Conservation (phyloP, 1,284 basidiomycete genomes). For the Cerrena zonata region DNA sequence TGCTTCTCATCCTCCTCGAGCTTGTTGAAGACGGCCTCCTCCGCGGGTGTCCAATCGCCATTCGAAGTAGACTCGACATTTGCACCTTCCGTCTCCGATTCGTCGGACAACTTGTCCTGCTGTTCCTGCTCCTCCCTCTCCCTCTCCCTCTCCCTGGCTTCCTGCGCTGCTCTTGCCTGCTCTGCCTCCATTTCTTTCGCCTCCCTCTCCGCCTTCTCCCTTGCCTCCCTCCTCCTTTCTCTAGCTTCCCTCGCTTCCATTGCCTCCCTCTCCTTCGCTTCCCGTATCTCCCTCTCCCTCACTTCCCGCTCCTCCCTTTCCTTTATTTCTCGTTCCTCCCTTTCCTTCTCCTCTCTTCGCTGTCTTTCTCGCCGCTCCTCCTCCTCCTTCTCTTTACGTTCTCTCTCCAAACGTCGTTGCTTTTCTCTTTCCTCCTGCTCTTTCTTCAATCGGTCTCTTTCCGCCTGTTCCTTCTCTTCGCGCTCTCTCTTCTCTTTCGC, state of each 20-base stretch:
- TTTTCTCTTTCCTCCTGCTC: constrained; percentile 1
- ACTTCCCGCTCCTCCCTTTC: background rate
- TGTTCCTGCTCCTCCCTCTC: constrained; percentile 12
- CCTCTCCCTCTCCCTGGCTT: constrained; percentile 10
- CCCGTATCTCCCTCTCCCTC: constrained; percentile 3
- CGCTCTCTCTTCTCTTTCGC: constrained; percentile 16
- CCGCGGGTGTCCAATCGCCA: constrained; percentile 3
- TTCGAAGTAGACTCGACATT: constrained; percentile 1
- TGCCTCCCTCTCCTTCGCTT: constrained; percentile 2
- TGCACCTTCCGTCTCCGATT: constrained; percentile 16
- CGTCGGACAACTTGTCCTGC: background rate
- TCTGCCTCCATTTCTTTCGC: constrained; percentile 2
- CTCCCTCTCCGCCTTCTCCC: constrained; percentile 5
- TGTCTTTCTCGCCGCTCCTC: background rate
- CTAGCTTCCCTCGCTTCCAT: constrained; percentile 2
- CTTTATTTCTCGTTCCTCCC: background rate
- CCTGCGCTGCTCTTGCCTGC: constrained; percentile 7
- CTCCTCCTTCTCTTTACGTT: constrained; percentile 3
- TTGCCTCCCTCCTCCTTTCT: constrained; percentile 6
- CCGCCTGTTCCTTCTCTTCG: constrained; percentile 3
- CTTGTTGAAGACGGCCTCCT: constrained; percentile 8
- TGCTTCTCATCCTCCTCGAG: constrained; percentile 14
- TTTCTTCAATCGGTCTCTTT: background rate
- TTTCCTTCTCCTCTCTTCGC: background rate
- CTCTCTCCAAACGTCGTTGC: constrained; percentile 6